Conservation (phyloP, 306 rosid genomes). For the Pyrus pyrifolia region DNA sequence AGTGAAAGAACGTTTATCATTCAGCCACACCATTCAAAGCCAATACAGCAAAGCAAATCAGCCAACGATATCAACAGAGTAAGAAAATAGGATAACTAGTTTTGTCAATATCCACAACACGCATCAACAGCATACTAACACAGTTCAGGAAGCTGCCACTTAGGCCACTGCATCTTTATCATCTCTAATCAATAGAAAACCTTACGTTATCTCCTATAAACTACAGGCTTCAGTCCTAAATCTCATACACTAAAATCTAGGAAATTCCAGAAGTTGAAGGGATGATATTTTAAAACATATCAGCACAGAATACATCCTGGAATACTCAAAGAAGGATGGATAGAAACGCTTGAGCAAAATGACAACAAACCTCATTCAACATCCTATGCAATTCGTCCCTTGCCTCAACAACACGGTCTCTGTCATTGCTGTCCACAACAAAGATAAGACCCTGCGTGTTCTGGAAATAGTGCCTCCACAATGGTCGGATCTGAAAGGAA, state of each 20-base stretch:
- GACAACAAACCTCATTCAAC: conserved; percentile 84
- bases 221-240: background rate
- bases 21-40: background rate
- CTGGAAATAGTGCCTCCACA: conserved; percentile 99
- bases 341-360: background rate
- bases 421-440: conserved; percentile 98
- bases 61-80: background rate
- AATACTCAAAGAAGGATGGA: background rate
- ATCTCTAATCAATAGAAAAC: background rate
- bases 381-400: conserved; percentile 98
- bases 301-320: background rate
- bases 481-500: conserved; percentile 83
- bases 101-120: background rate
- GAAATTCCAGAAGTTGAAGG: background rate
- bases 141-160: background rate
- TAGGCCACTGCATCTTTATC: background rate
- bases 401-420: conserved; percentile 99
- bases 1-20: too few species aligned
- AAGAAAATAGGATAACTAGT: background rate
- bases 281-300: background rate
- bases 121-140: background rate
- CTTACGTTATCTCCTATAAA: background rate
- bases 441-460: conserved; percentile 99
- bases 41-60: background rate
- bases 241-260: background rate